A percentile compares a stretch with the other conserved stretches of the same genome.
phyloP scores from a whole-genome alignment of 2,329 filamentous ascomycete genomes.

The Aspergillus ustus region DNA sequence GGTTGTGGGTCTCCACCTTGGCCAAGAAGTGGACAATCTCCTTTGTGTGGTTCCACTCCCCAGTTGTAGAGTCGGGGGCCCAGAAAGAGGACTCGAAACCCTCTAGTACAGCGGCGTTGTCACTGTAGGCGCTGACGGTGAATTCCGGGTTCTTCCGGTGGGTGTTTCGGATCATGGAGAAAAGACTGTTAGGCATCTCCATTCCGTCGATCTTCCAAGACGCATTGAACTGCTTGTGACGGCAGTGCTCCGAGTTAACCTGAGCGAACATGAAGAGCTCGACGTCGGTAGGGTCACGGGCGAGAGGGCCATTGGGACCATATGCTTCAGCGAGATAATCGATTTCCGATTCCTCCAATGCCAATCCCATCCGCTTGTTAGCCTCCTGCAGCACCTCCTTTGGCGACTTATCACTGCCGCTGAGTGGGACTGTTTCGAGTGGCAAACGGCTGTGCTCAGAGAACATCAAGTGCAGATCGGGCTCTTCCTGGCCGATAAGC shows the following conservation, averaged over 20 bases:
- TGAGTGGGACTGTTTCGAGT: conserved; percentile 77
- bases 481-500: conserved; percentile 68
- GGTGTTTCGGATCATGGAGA: conserved; percentile 96
- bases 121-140: conserved; percentile 95
- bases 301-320: conserved; percentile 63
- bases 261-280: conserved; percentile 99
- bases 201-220: conserved; percentile 92
- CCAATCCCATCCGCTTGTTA: conserved; percentile 82
- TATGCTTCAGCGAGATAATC: conserved; percentile 91
- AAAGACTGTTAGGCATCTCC: conserved; percentile 78
- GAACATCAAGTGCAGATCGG: conserved; percentile 78
- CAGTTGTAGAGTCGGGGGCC: conserved; percentile 84
- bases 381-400: conserved; percentile 77
- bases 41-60: conserved; percentile 84
- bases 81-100: conserved; percentile 76
- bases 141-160: conserved; percentile 76
- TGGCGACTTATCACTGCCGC: conserved; percentile 66
- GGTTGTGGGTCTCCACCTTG: conserved; percentile 98
- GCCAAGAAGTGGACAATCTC: conserved; percentile 85
- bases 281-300: conserved; percentile 76
- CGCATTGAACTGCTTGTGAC: conserved; percentile 93
- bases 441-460: conserved; percentile 67
- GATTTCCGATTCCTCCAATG: conserved; percentile 86
- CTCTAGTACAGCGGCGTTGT: conserved; percentile 92
- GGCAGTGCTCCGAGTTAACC: conserved; percentile 95